phyloP scores from a whole-genome alignment of 2,329 filamentous ascomycete species.

The Penicillium verrucosum region DNA sequence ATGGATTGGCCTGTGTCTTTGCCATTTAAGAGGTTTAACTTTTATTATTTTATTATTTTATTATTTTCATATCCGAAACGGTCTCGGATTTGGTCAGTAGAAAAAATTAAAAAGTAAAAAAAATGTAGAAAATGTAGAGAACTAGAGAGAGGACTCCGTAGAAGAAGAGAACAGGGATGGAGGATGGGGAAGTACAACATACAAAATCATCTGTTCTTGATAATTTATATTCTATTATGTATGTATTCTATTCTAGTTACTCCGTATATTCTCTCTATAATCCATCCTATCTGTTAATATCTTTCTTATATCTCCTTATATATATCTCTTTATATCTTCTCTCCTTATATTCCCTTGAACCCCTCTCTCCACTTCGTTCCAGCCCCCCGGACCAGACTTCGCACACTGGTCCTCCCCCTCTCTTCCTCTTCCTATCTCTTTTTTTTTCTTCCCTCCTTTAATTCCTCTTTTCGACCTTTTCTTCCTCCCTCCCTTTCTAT shows the following conservation, averaged over 20 bases:
- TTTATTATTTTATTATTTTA: not conserved
- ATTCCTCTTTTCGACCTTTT: not conserved
- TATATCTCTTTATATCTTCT: not conserved
- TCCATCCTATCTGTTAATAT: no score
- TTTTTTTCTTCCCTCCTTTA: not conserved
- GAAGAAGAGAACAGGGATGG: not conserved
- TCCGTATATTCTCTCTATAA: no score
- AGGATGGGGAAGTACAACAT: not conserved
- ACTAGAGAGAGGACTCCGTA: not conserved
- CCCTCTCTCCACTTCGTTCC: conserved; percentile 20
- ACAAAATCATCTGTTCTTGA: not conserved
- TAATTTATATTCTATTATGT: not conserved
- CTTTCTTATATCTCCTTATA: not conserved
- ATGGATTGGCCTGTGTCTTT: not conserved
- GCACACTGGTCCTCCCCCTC: conserved; percentile 12
- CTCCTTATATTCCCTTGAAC: not conserved
- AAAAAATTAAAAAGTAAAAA: no score
- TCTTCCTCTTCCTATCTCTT: conserved; percentile 5
- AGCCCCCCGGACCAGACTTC: conserved; percentile 21
- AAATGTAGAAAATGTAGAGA: not conserved
- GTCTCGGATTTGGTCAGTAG: not conserved
- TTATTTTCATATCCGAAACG: not conserved
- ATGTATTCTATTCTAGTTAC: not conserved
- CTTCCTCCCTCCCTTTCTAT: not conserved
- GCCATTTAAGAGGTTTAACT: not conserved